Evolutionary conservation across 495 filamentous ascomycete species (phyloP), one percentile per base, ranked within the genome.

Genomic region (Ascodesmis nigricans): DNA sequence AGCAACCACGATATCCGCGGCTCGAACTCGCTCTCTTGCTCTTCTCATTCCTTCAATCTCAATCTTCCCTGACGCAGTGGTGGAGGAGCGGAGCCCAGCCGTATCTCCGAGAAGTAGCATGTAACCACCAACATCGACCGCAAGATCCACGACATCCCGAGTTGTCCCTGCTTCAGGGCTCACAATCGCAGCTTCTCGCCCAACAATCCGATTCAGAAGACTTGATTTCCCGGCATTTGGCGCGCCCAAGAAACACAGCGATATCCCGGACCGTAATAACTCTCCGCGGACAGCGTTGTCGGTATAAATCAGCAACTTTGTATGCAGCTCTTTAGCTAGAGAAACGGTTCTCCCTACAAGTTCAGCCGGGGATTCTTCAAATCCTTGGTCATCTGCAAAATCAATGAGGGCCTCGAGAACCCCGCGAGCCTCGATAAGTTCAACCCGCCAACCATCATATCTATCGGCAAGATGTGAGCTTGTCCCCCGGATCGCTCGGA

Each of bases 161-260:
- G 87, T 97, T 0, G 87, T 97, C 0, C 87, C 87, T 20, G 78
- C 78, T 50, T 95, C 84, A 0, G 66, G 60, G 28, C 80, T 91
- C 2, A 95, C 90, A 50, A 97, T 97, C 13, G 78, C 80, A 0
- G 87, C 90, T 48, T 97, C 83, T 31, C 83, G 61, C 2, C 83
- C 83, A n/a, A 91, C 79, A 42, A 97, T 63, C 33, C 67, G 60
- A 56, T 97, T 97, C 48, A 97, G 66, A 36, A 97, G 57, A 1
- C 78, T 90, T 48, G 84, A 93, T 53, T 97, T 97, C 13, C 87
- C 87, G 0, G 75, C 84, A 56, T 97, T 97, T 7, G 87, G 90
- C 4, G 83, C 77, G 0, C 87, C 87, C 4, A 95, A 58, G 4
- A 97, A 61, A 1, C 82, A 74, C 38, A 97, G 67, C 37, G 66